Evolutionary conservation across 495 filamentous ascomycete genomes (phyloP).

Genomic region (Penicillium goetzii): DNA sequence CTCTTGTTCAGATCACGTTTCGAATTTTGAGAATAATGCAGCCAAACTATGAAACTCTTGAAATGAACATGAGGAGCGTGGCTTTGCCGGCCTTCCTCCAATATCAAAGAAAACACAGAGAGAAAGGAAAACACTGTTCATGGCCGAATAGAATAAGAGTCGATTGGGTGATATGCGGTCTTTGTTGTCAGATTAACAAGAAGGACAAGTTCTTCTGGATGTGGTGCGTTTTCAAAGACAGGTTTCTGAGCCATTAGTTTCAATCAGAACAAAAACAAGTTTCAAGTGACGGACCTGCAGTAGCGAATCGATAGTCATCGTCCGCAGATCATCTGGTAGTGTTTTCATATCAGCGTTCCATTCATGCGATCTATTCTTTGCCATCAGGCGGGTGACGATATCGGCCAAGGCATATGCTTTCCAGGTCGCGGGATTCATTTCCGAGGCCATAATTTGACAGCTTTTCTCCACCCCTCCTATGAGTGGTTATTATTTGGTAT

Average conservation of each 20-base stretch:
- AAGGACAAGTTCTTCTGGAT: background rate
- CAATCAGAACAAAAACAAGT: background rate
- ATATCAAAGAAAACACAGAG: background rate
- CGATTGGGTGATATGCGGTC: background rate
- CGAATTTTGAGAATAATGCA: background rate
- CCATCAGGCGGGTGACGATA: slow-evolving; percentile 12
- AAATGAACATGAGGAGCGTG: background rate
- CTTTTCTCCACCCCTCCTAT: slow-evolving; percentile 8
- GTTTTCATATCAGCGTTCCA: background rate
- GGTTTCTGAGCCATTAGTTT: slow-evolving; percentile 2
- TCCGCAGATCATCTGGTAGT: background rate
- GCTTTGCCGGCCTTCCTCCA: background rate
- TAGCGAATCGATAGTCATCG: background rate
- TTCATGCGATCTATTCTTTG: background rate
- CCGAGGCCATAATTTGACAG: slow-evolving; percentile 6
- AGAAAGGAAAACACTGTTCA: slow-evolving; percentile 1
- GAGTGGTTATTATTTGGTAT: background rate
- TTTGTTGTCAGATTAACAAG: background rate
- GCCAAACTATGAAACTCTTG: background rate
- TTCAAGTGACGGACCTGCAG: background rate
- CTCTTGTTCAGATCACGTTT: background rate
- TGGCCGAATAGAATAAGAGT: background rate
- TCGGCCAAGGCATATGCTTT: slow-evolving; percentile 11
- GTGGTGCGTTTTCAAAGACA: background rate
- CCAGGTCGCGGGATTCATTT: slow-evolving; percentile 13